Evolutionary conservation across 108 stramenopile genomes (phyloP), one percentile per base, ranked within the genome.

Genomic region (Chaetoceros muelleri): DNA sequence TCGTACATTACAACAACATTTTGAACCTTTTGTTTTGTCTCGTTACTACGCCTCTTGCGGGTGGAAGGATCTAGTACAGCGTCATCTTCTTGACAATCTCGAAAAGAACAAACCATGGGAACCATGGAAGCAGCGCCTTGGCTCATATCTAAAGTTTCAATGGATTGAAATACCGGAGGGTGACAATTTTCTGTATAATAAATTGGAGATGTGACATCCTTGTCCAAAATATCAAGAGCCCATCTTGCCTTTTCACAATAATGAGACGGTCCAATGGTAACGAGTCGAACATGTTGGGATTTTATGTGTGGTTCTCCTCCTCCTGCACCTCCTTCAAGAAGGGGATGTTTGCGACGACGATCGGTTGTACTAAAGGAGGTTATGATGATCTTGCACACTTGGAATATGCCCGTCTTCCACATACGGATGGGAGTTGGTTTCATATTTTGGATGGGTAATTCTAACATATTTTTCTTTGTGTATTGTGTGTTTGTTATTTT

Each of bases 141-240:
- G 1, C 57, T 34, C 3, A 24, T 47, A 24, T 50, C 22, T 10
- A 70, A 20, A 24, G 69, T 52, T 25, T 51, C 56, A 29, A 53
- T 57, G 5, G 63, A 21, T 7, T 53, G 52, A 44, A 70, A 70
- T 2, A 20, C 57, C 8, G 69, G 69, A 44, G 63, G 57, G 31
- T 70, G 69, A 18, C 49, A 46, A 52, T 70, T 62, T 64, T 70
- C 69, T 3, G 69, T 70, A 55, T 70, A 70, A 27, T 60, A 70
- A 46, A 46, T 47, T 18, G 69, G 69, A 59, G 24, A 59, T 17
- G 28, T 16, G 19, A 16, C 16, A 24, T 60, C 30, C n/a, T n/a
- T 45, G 20, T 70, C 69, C 25, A 70, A 21, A 24, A 64, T 16
- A 46, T 70, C 69, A 27, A 70, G 44, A 30, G 10, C 62, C 62